A percentile compares a stretch with the other conserved stretches of the same genome.
These are phyloP conservation scores for Euphorbia celastroides DNA, from an alignment of 441 rosid species.

Conservation along the genomic window DNA sequence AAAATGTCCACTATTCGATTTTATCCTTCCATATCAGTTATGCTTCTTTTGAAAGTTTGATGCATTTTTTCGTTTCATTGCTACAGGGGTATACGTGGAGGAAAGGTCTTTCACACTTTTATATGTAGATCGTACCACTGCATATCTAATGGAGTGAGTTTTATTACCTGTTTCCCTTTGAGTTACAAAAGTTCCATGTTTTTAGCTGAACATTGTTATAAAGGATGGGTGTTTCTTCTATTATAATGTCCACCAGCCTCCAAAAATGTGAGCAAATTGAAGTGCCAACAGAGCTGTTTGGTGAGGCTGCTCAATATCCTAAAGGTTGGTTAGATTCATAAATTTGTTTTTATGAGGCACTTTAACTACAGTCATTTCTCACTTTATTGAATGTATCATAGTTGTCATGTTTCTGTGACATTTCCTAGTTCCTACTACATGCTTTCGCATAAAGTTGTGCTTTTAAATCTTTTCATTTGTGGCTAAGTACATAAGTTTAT, in stretches of 20 bases:
- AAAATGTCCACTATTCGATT: neutral
- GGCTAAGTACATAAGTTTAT: neutral
- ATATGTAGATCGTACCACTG: conserved; percentile 59
- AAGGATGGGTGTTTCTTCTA: conserved; percentile 3
- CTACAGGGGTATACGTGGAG: conserved; percentile 78
- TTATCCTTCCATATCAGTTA: too few species aligned
- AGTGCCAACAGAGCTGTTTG: conserved; percentile 70
- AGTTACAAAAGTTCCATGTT: neutral
- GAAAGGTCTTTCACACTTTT: conserved; percentile 74
- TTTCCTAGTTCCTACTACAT: neutral
- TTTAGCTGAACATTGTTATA: neutral
- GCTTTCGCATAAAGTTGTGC: neutral
- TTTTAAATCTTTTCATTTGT: neutral
- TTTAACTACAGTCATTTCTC: neutral
- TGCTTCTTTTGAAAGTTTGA: neutral
- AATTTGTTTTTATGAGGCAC: neutral
- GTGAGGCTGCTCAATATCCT: conserved; percentile 66
- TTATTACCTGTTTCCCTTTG: conserved; percentile 1
- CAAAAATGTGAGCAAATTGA: conserved; percentile 84
- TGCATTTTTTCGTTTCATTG: conserved; percentile 15
- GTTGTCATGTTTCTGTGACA: neutral
- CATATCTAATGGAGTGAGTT: conserved; percentile 79
- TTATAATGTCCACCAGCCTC: conserved; percentile 40
- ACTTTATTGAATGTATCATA: neutral
- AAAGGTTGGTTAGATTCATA: conserved; percentile 45